phyloP scores from a whole-genome alignment of 345 rosid genomes.

The Linum trigynum region DNA sequence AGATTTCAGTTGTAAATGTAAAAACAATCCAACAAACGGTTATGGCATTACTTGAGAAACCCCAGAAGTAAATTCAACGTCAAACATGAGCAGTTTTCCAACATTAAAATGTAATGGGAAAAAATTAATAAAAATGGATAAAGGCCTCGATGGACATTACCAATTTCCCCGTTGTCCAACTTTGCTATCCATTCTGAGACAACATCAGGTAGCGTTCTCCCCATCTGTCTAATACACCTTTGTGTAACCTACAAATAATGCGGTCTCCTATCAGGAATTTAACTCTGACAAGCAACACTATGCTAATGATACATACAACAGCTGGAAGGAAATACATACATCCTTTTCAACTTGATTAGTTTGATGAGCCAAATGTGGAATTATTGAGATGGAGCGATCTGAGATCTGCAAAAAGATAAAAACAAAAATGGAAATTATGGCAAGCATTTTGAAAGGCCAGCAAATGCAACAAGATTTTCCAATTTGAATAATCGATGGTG shows the following conservation, averaged over 20 bases:
- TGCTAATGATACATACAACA: background rate
- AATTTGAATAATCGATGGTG: background rate
- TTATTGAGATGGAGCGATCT: slow-evolving; percentile 43
- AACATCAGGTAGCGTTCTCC: slow-evolving; percentile 56
- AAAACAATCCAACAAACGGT: background rate
- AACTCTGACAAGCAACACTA: background rate
- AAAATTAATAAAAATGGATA: background rate
- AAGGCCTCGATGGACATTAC: slow-evolving; percentile 25
- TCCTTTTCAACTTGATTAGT: slow-evolving; percentile 75
- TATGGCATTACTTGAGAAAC: background rate
- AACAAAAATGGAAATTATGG: background rate
- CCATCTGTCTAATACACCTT: slow-evolving; percentile 55
- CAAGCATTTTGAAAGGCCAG: background rate
- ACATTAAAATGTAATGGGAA: background rate
- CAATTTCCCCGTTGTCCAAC: slow-evolving; percentile 63
- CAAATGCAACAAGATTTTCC: background rate
- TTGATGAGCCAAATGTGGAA: slow-evolving; percentile 65
- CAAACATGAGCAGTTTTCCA: slow-evolving; percentile 2
- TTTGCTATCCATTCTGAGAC: slow-evolving; percentile 54
- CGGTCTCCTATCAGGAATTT: background rate
- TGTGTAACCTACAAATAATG: slow-evolving; percentile 52
- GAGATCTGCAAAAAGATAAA: slow-evolving; percentile 40
- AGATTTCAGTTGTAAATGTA: background rate
- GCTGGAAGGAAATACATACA: slow-evolving; percentile 31
- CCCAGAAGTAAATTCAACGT: background rate